phyloP scores from a whole-genome alignment of 305 asterid species.

The Solanum hybrid region DNA sequence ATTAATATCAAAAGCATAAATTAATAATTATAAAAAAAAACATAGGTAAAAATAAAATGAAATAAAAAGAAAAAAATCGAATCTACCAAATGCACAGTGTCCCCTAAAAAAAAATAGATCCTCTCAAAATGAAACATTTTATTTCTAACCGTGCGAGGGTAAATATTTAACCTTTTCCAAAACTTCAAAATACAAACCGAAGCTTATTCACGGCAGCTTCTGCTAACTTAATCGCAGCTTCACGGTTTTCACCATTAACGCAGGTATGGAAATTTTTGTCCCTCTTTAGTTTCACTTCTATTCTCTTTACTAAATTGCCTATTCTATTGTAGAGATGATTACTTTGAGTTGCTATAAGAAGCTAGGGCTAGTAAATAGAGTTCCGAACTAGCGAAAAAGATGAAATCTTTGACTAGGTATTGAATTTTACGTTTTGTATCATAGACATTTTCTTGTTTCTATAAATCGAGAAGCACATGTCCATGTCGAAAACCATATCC shows the following conservation, averaged over 20 bases:
- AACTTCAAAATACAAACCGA: neutral
- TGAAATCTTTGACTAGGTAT: neutral
- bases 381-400: neutral
- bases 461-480: neutral
- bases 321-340: neutral
- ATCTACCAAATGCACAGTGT: neutral
- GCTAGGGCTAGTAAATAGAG: neutral
- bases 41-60: too few species aligned
- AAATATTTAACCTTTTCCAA: neutral
- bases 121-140: accelerated
- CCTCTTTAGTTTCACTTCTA: neutral
- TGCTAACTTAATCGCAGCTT: neutral
- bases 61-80: too few species aligned
- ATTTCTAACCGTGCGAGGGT: neutral
- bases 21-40: too few species aligned
- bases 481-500: neutral
- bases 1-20: too few species aligned
- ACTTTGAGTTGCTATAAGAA: neutral
- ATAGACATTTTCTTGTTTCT: neutral
- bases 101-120: too few species aligned
- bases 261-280: neutral
- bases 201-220: neutral
- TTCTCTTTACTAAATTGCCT: neutral
- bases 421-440: neutral
- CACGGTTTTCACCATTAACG: neutral